Evolutionary conservation across 306 rosid species (phyloP).

Genomic region (Cucumis cinereus): DNA sequence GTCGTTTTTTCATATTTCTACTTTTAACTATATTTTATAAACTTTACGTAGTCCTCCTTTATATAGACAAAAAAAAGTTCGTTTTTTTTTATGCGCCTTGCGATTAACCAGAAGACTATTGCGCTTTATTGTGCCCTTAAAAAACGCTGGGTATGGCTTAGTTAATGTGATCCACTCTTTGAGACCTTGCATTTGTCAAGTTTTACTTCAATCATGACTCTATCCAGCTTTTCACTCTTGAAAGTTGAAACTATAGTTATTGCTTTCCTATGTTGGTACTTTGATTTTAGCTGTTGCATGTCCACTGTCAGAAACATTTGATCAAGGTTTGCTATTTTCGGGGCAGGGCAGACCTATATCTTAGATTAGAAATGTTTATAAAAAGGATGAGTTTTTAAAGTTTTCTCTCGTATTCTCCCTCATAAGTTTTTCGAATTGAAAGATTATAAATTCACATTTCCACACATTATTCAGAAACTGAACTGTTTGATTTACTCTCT

Average conservation of each 20-base stretch:
- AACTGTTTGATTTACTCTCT: neutral
- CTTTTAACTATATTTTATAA: no score
- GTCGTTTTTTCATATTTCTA: no score
- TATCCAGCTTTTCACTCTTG: neutral
- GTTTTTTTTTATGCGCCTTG: no score
- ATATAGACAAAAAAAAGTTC: no score
- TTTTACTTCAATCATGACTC: neutral
- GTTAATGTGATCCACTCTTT: neutral
- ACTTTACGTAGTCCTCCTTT: no score
- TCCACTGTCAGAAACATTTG: neutral
- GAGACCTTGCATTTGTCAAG: neutral
- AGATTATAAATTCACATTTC: neutral
- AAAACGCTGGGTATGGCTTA: neutral
- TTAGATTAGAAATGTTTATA: no score
- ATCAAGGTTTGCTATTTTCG: neutral
- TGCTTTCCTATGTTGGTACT: neutral
- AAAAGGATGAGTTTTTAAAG: no score
- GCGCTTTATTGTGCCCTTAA: no score
- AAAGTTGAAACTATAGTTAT: neutral
- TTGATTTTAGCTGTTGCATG: neutral
- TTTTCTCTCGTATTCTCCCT: neutral
- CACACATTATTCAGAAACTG: slow-evolving; percentile 1
- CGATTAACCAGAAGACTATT: no score
- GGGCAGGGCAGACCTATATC: neutral
- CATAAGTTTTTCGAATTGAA: neutral